phyloP scores from a whole-genome alignment of 2,329 filamentous ascomycete species.

The Colletotrichum gloeosporioides region DNA sequence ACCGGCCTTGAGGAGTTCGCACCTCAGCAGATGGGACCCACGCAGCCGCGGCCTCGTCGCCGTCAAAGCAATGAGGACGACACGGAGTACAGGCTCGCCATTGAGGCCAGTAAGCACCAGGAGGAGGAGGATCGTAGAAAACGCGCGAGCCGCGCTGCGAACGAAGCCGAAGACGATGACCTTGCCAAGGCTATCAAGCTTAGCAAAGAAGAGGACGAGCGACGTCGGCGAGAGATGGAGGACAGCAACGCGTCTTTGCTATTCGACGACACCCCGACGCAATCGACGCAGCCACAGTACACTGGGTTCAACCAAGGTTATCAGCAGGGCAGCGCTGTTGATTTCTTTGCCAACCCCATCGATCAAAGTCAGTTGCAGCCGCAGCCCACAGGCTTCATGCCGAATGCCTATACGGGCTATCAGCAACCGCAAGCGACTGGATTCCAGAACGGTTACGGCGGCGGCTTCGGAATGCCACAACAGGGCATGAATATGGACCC shows the following conservation, averaged over 20 bases:
- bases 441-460: slow-evolving; percentile 65
- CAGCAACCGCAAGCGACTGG: slow-evolving; percentile 49
- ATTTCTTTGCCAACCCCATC: slow-evolving; percentile 96
- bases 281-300: slow-evolving; percentile 66
- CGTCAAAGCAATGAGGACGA: slow-evolving; percentile 74
- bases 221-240: slow-evolving; percentile 85
- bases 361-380: slow-evolving; percentile 77
- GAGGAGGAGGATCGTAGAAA: slow-evolving; percentile 87
- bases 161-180: slow-evolving; percentile 76
- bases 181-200: slow-evolving; percentile 93
- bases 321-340: slow-evolving; percentile 93
- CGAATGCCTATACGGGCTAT: slow-evolving; percentile 61
- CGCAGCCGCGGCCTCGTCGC: slow-evolving; percentile 45
- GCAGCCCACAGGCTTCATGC: slow-evolving; percentile 78
- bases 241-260: slow-evolving; percentile 83
- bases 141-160: slow-evolving; percentile 65
- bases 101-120: slow-evolving; percentile 94
- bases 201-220: slow-evolving; percentile 92
- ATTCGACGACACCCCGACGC: slow-evolving; percentile 79
- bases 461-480: slow-evolving; percentile 69
- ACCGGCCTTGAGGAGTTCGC: slow-evolving; percentile 87
- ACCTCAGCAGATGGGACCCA: slow-evolving; percentile 43
- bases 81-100: slow-evolving; percentile 85
- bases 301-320: slow-evolving; percentile 97
- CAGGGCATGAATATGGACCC: slow-evolving; percentile 73